Evolutionary conservation across 2,329 filamentous ascomycete genomes (phyloP), one percentile per base, ranked within the genome.

Genomic region (Penicillium oxalicum): DNA sequence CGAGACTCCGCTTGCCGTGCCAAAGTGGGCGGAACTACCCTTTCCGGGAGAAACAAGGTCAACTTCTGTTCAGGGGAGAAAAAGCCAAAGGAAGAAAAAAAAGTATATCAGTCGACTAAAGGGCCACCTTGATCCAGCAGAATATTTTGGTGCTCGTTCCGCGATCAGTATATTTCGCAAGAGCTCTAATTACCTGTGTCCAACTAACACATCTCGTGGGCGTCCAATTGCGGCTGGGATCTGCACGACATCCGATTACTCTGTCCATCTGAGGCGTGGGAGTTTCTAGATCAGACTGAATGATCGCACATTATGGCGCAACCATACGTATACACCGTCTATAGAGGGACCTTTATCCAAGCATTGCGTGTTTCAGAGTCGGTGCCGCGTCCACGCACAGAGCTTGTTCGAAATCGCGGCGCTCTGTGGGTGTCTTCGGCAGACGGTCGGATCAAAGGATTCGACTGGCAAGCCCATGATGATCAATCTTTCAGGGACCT

Each of bases 281-380:
- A 18, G 18, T 18, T 18, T 18, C 18, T 18, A 18, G 18, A 18
- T 18, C 18, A 18, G 13, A 32, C 25, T 27, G 9, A 41, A 13
- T 18, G 6, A 34, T 13, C 27, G 9, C 29, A 34, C 48, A 18
- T 36, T 9, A 49, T 48, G 47, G 36, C 41, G 12, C 33, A 48
- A 8, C 33, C 45, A 9, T 57, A 63, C 40, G 40, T 40, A 4
- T 54, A 52, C n/a, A 70, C 70, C 0, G 61, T 86, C 40, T 87
- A 82, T 59, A 53, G 76, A 18, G 84, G 84, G 9, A 75, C 79
- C 0, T 86, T 86, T 59, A 77, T 84, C 9, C 79, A 86, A 34
- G 61, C 79, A 64, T 61, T 72, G 63, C 59, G 74, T 63, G 9
- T 53, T 2, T 27, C 45, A 2, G 47, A 53, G 4, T 11, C 41